Conservation (phyloP, 2,329 filamentous ascomycete species). For the Apiospora phragmitis region DNA sequence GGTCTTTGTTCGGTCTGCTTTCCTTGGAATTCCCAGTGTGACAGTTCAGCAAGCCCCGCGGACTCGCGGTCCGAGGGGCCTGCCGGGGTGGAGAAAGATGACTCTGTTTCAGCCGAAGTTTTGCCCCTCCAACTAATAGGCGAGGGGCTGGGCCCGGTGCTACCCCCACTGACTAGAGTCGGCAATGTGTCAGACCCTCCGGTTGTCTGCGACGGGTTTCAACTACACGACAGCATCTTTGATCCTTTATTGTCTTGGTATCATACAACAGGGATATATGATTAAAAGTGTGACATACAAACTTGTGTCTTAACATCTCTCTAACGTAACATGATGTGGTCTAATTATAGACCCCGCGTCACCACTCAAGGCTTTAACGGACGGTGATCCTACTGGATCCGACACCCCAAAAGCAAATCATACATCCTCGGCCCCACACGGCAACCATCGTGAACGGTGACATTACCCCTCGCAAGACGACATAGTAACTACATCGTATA, state of each 20-base stretch:
- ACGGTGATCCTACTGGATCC: background rate
- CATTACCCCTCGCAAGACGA: too few species aligned
- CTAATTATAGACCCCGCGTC: background rate
- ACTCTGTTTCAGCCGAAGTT: background rate
- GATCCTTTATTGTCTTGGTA: background rate
- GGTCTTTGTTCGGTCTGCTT: background rate
- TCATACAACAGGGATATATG: background rate
- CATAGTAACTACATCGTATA: conserved; percentile 11
- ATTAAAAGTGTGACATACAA: too few species aligned
- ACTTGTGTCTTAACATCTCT: background rate
- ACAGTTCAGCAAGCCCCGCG: background rate
- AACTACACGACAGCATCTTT: background rate
- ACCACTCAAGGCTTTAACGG: too few species aligned
- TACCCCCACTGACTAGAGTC: background rate
- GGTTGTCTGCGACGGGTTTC: background rate
- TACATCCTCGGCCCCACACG: background rate
- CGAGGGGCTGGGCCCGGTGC: background rate
- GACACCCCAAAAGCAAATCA: background rate
- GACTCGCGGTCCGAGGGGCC: conserved; percentile 1
- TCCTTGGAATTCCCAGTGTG: background rate
- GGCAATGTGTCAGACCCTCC: background rate
- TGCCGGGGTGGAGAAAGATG: background rate
- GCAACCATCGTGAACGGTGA: background rate
- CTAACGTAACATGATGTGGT: background rate
- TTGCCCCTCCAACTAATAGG: background rate